Evolutionary conservation across 495 filamentous ascomycete species (phyloP), one percentile per base, ranked within the genome.

Genomic region (Aspergillus leporis): DNA sequence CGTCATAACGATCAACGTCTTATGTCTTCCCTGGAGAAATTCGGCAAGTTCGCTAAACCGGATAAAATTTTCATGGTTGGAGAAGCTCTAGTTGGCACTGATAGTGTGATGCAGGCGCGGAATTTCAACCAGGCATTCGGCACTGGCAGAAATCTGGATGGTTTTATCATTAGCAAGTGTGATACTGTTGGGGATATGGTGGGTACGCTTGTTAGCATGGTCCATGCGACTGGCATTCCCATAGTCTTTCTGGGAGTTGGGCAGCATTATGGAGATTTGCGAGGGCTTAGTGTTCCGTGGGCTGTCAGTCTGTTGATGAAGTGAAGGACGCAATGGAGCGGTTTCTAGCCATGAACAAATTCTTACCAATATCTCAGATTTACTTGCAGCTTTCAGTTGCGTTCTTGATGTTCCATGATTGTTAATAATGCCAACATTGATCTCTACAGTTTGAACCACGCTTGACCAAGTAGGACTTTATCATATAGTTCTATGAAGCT

Each of bases 61-160:
- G 93, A 98, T 71, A 98, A 98, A 81, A 97, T 98, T 59, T 83
- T 98, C 66, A 98, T 98, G 94, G 94, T 98, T 69, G 94, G 92
- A 58, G 94, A 98, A 83, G 94, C 94, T 21, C 81, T 98, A 8
- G 95, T 98, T 3, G 94, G 94, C 22, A 93, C 89, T 9, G 95
- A 98, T 71, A 90, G 89, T 19, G 95, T 98, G 40, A 89, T 90
- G 58, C 94, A 98, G 78, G 94, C 95, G 6, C 80, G 93, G 53
- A 96, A 96, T 66, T 98, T 98, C 79, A 97, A 97, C 67, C 83
- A 86, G 23, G 89, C 90, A 3, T 98, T 98, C 78, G 94, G 93
- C 6, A 78, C 83, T 3, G 90, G 85, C 30, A 82, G 92, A 61
- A 84, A 85, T 51, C 70, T 95, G 48, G 94, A 98, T 72, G 94